These are phyloP conservation scores for Aspergillus awamori DNA, from an alignment of 2,329 filamentous ascomycete genomes.

Conservation along the genomic window DNA sequence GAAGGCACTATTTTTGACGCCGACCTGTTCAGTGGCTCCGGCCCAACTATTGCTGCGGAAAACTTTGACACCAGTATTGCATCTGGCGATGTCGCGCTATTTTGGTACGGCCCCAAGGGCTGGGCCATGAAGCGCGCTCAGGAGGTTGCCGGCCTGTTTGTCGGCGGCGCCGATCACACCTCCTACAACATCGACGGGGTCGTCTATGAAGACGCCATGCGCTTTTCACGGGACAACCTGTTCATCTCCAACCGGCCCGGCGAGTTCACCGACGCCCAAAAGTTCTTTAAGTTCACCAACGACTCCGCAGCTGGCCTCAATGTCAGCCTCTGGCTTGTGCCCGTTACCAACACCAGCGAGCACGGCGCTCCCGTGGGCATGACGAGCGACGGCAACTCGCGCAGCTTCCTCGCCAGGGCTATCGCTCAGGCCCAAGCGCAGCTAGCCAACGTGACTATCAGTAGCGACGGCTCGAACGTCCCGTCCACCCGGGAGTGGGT, in stretches of 20 bases:
- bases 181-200: background rate
- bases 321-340: constrained; percentile 2
- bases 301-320: constrained; percentile 3
- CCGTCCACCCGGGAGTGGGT: constrained; percentile 5
- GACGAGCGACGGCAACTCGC: constrained; percentile 3
- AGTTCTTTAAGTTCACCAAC: constrained; percentile 4
- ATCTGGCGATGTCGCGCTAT: constrained; percentile 1
- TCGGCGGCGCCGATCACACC: background rate
- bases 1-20: background rate
- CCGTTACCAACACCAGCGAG: constrained; percentile 3
- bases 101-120: constrained; percentile 4
- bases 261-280: constrained; percentile 5
- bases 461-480: background rate
- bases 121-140: constrained; percentile 2
- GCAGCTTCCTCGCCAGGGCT: background rate
- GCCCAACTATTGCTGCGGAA: background rate
- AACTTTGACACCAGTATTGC: background rate
- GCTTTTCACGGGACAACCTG: constrained; percentile 4
- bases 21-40: background rate
- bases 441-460: background rate
- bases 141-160: background rate
- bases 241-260: constrained; percentile 1
- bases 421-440: background rate
- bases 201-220: background rate
- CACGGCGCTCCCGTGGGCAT: constrained; percentile 1